Conservation (phyloP, 164 flowering plant genomes). For the Macadamia tetraphylla region DNA sequence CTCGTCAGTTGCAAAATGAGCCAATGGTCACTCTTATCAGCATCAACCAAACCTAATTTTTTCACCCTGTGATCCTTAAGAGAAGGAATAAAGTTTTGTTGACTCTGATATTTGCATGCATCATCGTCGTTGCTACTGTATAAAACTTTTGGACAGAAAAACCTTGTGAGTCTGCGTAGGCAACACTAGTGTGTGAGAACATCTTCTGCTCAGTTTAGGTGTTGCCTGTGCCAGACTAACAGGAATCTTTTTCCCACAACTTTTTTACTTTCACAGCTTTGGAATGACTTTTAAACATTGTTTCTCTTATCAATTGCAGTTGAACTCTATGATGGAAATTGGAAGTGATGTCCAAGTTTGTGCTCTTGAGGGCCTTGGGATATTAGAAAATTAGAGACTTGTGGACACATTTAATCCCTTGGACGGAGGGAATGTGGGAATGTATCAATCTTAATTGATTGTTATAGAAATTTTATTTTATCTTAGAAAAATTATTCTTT, state of each 20-base stretch:
- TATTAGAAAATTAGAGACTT: constrained; percentile 84
- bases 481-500: constrained; percentile 19
- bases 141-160: no score
- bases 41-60: no score
- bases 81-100: no score
- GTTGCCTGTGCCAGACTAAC: not conserved
- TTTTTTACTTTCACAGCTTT: not conserved
- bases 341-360: constrained; percentile 95
- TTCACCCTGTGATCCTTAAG: no score
- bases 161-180: no score
- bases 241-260: not conserved
- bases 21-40: no score
- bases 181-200: no score
- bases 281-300: not conserved
- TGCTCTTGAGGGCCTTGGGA: constrained; percentile 92
- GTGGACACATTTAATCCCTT: constrained; percentile 53
- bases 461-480: constrained; percentile 81
- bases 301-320: constrained; percentile 37
- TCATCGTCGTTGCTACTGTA: no score
- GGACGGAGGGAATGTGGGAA: constrained; percentile 73
- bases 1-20: no score
- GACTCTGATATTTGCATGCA: no score
- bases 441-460: constrained; percentile 70
- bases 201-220: not conserved
- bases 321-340: constrained; percentile 88